These are phyloP conservation scores for Flammula alnicola DNA, from an alignment of 1,284 basidiomycete species.

Conservation along the genomic window DNA sequence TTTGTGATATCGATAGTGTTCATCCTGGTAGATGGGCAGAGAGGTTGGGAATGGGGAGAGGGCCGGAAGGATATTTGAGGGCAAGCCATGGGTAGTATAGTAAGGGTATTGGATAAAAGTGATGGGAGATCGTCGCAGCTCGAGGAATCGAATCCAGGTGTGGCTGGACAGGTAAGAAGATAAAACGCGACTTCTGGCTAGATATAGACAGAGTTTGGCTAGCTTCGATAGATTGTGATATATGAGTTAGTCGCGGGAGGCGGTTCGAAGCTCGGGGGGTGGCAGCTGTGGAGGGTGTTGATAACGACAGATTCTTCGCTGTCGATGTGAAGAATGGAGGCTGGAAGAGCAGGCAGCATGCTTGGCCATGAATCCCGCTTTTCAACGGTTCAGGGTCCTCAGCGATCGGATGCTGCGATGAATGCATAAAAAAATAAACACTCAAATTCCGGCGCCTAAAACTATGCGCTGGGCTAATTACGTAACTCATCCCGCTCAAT, in stretches of 20 bases:
- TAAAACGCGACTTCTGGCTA: too few relatives aligned
- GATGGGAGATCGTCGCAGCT: too few relatives aligned
- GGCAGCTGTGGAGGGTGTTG: too few relatives aligned
- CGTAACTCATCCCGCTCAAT: constrained; percentile 1
- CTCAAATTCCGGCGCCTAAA: constrained; percentile 4
- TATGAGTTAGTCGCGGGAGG: too few relatives aligned
- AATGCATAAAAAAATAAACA: constrained; percentile 5
- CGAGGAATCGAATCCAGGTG: too few relatives aligned
- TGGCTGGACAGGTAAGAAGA: too few relatives aligned
- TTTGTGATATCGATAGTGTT: constrained; percentile 22
- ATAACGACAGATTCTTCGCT: not conserved
- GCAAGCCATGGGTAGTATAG: too few relatives aligned
- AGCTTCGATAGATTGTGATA: too few relatives aligned
- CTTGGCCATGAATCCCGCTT: not conserved
- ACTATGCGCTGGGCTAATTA: not conserved
- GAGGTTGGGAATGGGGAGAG: constrained; percentile 9
- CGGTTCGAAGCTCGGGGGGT: too few relatives aligned
- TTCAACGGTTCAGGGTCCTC: not conserved
- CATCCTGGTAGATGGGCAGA: constrained; percentile 17
- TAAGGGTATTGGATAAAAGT: too few relatives aligned
- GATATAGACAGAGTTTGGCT: too few relatives aligned
- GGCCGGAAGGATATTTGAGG: constrained; percentile 16
- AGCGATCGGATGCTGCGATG: constrained; percentile 2
- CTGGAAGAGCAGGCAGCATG: not conserved
- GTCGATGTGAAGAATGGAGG: not conserved